A percentile compares a stretch with the other conserved stretches of the same genome.
These are phyloP conservation scores for Lepiota brunneoincarnata DNA, from an alignment of 768 basidiomycete species.

Conservation along the genomic window DNA sequence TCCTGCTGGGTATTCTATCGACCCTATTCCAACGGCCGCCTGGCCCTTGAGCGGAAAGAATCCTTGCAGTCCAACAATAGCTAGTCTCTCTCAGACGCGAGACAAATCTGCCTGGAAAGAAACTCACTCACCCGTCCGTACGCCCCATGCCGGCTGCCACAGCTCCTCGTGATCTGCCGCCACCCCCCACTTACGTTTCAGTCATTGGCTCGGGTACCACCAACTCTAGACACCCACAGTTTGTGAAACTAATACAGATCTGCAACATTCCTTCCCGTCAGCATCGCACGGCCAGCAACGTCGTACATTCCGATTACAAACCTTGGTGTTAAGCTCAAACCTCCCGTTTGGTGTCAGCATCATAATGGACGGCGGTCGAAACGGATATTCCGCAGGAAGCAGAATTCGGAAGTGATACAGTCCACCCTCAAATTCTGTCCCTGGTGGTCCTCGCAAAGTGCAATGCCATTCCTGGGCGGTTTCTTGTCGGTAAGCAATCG, in stretches of 20 bases:
- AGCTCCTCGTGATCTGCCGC: slow-evolving; percentile 92
- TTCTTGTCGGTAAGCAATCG: neutral
- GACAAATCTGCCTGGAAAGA: neutral
- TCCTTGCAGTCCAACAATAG: slow-evolving; percentile 85
- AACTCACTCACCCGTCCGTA: slow-evolving; percentile 71
- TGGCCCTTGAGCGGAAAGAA: slow-evolving; percentile 90
- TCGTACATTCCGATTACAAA: slow-evolving; percentile 27
- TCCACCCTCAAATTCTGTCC: slow-evolving; percentile 91
- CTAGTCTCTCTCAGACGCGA: slow-evolving; percentile 31
- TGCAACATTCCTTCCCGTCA: slow-evolving; percentile 23
- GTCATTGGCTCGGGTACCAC: slow-evolving; percentile 14
- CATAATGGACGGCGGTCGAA: slow-evolving; percentile 94
- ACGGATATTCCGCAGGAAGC: slow-evolving; percentile 92
- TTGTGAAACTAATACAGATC: slow-evolving; percentile 95
- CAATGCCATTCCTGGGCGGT: slow-evolving; percentile 85
- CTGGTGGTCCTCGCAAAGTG: slow-evolving; percentile 85
- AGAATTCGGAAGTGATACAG: slow-evolving; percentile 94
- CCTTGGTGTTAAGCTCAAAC: slow-evolving; percentile 95
- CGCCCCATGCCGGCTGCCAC: slow-evolving; percentile 99
- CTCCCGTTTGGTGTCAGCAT: slow-evolving; percentile 96
- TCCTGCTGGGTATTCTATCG: slow-evolving; percentile 69
- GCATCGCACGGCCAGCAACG: neutral
- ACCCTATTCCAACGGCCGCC: slow-evolving; percentile 83
- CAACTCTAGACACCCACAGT: slow-evolving; percentile 47
- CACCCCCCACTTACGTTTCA: neutral